Evolutionary conservation across 495 filamentous ascomycete species (phyloP), one percentile per base, ranked within the genome.

Genomic region (Astrocystis sublimbata): DNA sequence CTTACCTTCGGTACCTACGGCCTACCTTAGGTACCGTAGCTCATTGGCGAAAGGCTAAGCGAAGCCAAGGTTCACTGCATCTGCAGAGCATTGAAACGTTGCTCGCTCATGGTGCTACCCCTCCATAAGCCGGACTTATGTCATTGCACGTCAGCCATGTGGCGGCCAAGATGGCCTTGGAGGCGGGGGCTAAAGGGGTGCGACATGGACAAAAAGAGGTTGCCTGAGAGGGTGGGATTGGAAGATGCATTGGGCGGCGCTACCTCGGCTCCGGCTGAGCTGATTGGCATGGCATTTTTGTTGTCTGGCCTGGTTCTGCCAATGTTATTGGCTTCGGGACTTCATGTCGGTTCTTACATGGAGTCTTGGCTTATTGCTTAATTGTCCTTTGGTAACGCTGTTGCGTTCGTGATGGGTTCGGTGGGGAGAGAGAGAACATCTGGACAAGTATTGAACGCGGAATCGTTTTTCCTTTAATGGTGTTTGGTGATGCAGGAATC

Each of bases 231-330:
- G 67, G 69, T 57, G 60, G 59, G 43, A 35, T 58, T 31, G 36
- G 19, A 60, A n/a, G n/a, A 72, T 67, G 70, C 70, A 70, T 60
- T n/a, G n/a, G 61, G 64, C 70, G 70, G 70, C 70, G 63, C 68
- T 72, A 68, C 65, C 67, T 72, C 70, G 70, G 70, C 67, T 70
- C 65, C 62, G n/a, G 69, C 61, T 62, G 55, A 12, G 46, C 57
- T 53, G 62, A 65, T 69, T 65, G 2, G 45, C 24, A 33, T 24
- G 24, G 36, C 36, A 23, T 35, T 43, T n/a, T 58, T 7, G 12
- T 31, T 35, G 15, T 15, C 17, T 58, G 49, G n/a, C n/a, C n/a
- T n/a, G n/a, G n/a, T n/a, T 13, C n/a, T 35, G 30, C n/a, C 7
- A 23, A 35, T 9, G 10, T 52, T n/a, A 52, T 35, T 52, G 49